Evolutionary conservation across 148 eudicot species (phyloP).

Genomic region (Rhododendron molle): DNA sequence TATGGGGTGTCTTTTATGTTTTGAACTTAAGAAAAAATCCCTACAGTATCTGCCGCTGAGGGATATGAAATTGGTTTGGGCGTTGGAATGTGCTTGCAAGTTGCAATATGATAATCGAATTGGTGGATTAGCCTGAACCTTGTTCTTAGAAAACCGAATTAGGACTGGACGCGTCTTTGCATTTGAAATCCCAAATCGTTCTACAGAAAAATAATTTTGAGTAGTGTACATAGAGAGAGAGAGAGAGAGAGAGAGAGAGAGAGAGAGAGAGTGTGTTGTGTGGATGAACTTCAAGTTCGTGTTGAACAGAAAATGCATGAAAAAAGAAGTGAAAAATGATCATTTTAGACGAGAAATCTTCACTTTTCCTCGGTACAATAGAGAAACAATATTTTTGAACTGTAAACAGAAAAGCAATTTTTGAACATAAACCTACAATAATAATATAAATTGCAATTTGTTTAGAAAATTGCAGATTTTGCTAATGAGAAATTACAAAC

Average conservation of each 20-base stretch:
- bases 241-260: neutral
- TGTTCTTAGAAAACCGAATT: neutral
- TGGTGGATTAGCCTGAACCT: neutral
- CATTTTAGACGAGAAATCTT: too few species aligned
- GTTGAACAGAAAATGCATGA: slow-evolving; percentile 2
- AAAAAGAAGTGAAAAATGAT: neutral
- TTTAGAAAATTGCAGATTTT: neutral
- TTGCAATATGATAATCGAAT: slow-evolving; percentile 6
- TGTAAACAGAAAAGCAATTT: neutral
- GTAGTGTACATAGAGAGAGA: neutral
- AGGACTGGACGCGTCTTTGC: neutral
- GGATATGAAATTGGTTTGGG: too few species aligned
- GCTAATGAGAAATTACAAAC: neutral
- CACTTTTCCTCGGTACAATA: neutral
- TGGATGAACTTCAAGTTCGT: neutral
- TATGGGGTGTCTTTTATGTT: too few species aligned
- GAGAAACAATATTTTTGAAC: neutral
- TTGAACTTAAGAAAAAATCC: too few species aligned
- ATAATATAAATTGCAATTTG: too few species aligned
- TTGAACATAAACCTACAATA: neutral
- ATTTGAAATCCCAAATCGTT: neutral
- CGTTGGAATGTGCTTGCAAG: slow-evolving; percentile 26
- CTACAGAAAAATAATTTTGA: slow-evolving; percentile 5
- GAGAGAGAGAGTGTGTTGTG: too few species aligned
- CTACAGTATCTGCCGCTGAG: too few species aligned